A percentile compares a stretch with the other conserved stretches of the same genome.
Evolutionary conservation across 2,329 filamentous ascomycete species (phyloP).

Genomic region (Aureobasidium vineae): DNA sequence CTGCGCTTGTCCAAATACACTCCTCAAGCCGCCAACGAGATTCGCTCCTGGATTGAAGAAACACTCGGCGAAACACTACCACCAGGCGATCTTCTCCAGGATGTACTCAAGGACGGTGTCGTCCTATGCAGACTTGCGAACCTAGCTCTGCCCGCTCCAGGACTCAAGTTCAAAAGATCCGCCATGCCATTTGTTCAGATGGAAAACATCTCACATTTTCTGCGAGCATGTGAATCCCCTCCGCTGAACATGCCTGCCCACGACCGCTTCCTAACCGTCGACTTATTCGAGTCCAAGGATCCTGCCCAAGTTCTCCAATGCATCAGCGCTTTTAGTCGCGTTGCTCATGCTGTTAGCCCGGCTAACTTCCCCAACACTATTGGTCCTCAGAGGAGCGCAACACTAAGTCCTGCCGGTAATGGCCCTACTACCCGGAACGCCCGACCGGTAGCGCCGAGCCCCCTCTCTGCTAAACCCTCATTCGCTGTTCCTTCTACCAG

Average conservation of each 20-base stretch:
- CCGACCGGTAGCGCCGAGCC: not conserved
- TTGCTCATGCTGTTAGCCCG: conserved; percentile 73
- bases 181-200: conserved; percentile 98
- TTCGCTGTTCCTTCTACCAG: conserved; percentile 35
- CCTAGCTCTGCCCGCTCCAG: conserved; percentile 69
- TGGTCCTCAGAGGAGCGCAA: conserved; percentile 65
- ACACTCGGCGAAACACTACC: conserved; percentile 71
- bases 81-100: conserved; percentile 74
- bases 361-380: conserved; percentile 71
- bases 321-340: conserved; percentile 84
- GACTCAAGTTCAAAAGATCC: conserved; percentile 86
- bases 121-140: conserved; percentile 92
- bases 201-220: conserved; percentile 98
- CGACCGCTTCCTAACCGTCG: conserved; percentile 95
- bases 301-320: conserved; percentile 95
- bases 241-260: conserved; percentile 88
- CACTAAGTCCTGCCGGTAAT: conserved; percentile 40
- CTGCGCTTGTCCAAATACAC: conserved; percentile 93
- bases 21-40: conserved; percentile 82
- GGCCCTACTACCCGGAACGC: conserved; percentile 28
- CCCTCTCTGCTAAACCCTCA: conserved; percentile 28
- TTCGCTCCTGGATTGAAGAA: conserved; percentile 79
- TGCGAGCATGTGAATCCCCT: conserved; percentile 78
- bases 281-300: conserved; percentile 93
- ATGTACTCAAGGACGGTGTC: conserved; percentile 80